Evolutionary conservation across 139 green algal species (phyloP), one percentile per base, ranked within the genome.

Genomic region (Trebouxia sp.): DNA sequence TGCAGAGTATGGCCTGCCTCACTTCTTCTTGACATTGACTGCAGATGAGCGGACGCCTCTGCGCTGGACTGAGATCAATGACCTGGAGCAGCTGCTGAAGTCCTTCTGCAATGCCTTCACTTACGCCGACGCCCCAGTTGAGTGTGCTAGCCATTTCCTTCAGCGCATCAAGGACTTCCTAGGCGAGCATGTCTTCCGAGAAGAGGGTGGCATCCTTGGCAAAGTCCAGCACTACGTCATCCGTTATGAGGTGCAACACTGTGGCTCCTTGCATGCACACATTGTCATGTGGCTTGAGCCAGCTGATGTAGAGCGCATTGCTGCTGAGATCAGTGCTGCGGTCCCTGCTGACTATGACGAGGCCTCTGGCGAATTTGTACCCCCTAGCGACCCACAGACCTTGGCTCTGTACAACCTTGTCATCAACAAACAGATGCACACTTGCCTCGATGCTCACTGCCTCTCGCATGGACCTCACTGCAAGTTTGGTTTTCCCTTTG

Each of bases 11-110:
- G 65, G 65, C 9, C 20, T 74, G 30, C 65, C 65, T 48, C 9
- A 42, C 15, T 74, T 74, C 37, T 74, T 74, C 30, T 47, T 74
- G 65, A 74, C 65, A 6, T 24, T 74, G 35, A 74, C 65, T 45
- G 65, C 65, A 48, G 65, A 74, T 42, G 65, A 74, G 6, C 35
- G 28, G 10, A 38, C 48, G 14, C 53, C 53, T 65, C 5, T 65
- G 53, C 22, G 24, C 8, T 65, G 53, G 53, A 37, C 11, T 35
- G 65, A 74, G 65, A 74, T 74, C 37, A 45, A 42, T 45, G 30
- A 74, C 30, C n/a, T 74, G 65, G 30, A 74, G 65, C 65, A 74
- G 24, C 37, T 74, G 3, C 7, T 74, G 35, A 74, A 74, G 65
- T 48, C 20, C 7, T 74, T 74, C 28, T 48, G 37, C 37, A 42